These are phyloP conservation scores for Mycena capillaripes DNA, from an alignment of 768 basidiomycete genomes.

Conservation along the genomic window DNA sequence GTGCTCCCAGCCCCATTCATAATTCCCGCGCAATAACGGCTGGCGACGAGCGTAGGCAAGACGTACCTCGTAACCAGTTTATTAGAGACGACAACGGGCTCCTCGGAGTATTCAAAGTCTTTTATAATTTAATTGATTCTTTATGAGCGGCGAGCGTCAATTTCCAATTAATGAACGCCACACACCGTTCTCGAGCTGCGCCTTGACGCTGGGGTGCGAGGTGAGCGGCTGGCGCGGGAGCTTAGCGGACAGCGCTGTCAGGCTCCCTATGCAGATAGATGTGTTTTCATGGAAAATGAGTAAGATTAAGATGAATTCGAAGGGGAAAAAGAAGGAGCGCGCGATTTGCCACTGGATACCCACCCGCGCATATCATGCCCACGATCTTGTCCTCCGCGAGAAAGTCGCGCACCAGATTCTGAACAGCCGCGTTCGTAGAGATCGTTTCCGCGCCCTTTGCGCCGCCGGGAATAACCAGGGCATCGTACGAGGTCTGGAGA, in stretches of 20 bases:
- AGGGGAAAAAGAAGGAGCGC: too few species aligned
- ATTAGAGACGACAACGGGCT: conserved; percentile 79
- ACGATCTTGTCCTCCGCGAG: conserved; percentile 69
- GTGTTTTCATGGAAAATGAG: neutral
- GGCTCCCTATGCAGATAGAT: conserved; percentile 75
- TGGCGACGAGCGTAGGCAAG: too few species aligned
- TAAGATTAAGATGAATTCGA: too few species aligned
- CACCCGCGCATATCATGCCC: conserved; percentile 91
- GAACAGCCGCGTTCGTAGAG: conserved; percentile 69
- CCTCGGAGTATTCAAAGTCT: conserved; percentile 82
- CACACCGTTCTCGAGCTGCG: conserved; percentile 59
- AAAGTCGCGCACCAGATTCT: conserved; percentile 72
- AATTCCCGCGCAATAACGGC: too few species aligned
- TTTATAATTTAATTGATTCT: conserved; percentile 39
- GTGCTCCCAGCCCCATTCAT: too few species aligned
- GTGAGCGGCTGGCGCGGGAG: conserved; percentile 77
- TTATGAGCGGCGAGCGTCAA: neutral
- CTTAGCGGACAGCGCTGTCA: conserved; percentile 73
- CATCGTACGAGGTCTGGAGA: conserved; percentile 70
- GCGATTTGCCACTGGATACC: conserved; percentile 36
- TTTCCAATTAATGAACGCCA: neutral
- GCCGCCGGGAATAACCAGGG: conserved; percentile 83
- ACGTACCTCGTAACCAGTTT: conserved; percentile 79
- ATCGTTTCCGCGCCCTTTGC: conserved; percentile 84
- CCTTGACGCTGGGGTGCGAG: conserved; percentile 82